phyloP scores from a whole-genome alignment of 208 protist species.

The Acanthamoeba healyi region DNA sequence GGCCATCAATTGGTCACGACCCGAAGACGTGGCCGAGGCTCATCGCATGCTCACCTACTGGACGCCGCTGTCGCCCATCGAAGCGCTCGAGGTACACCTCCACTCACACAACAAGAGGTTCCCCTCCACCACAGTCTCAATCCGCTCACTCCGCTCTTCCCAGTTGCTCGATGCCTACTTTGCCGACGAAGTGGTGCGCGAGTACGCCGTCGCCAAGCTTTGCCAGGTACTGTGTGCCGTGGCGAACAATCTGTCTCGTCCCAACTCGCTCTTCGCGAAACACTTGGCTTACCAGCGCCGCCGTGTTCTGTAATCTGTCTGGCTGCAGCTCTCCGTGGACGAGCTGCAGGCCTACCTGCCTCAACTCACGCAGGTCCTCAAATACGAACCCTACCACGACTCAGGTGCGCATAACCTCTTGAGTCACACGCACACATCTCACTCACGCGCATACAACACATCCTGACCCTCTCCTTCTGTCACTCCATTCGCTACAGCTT shows the following conservation, averaged over 20 bases:
- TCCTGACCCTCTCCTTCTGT: constrained; percentile 72
- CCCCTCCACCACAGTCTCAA: too few species aligned
- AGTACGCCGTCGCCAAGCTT: constrained; percentile 82
- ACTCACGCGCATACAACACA: background rate
- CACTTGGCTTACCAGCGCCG: too few species aligned
- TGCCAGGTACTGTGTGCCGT: constrained; percentile 81
- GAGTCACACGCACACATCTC: too few species aligned
- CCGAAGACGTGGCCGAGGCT: constrained; percentile 79
- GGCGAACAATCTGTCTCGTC: constrained; percentile 81
- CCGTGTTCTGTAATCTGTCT: too few species aligned
- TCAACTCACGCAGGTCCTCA: constrained; percentile 89
- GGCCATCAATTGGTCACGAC: background rate
- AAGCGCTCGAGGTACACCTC: constrained; percentile 84
- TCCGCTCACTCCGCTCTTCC: too few species aligned
- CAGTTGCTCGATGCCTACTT: constrained; percentile 90
- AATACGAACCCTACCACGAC: constrained; percentile 93
- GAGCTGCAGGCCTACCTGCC: constrained; percentile 84
- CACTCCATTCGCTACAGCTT: background rate
- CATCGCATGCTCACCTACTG: constrained; percentile 83
- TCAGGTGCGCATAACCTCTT: too few species aligned
- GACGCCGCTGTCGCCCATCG: constrained; percentile 80
- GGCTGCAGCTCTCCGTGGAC: constrained; percentile 10
- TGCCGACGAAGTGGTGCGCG: constrained; percentile 86
- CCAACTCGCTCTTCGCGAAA: too few species aligned
- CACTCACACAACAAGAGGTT: too few species aligned